A percentile compares a stretch with the other conserved stretches of the same genome.
Conservation (phyloP, 805 yeast genomes). For the Saitoella complicata region DNA sequence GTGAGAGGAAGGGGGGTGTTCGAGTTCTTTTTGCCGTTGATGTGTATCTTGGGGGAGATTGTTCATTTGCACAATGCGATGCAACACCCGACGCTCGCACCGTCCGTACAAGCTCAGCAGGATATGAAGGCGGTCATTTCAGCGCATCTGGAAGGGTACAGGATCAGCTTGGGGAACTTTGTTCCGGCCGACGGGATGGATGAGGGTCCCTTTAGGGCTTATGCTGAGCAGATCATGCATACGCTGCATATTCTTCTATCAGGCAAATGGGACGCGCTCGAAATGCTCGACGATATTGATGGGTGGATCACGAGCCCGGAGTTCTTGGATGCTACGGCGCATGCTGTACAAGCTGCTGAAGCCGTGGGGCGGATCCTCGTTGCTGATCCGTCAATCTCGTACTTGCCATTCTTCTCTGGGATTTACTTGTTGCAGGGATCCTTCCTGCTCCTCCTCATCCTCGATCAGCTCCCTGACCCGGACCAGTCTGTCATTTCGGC, state of each 20-base stretch:
- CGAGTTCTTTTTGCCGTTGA: constrained; percentile 26
- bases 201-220: too few species aligned
- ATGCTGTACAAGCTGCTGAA: constrained; percentile 17
- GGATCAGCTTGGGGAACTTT: constrained; percentile 6
- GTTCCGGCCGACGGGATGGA: not conserved
- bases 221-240: constrained; percentile 5
- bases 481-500: constrained; percentile 15
- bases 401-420: constrained; percentile 20
- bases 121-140: constrained; percentile 6
- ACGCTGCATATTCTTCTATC: constrained; percentile 17
- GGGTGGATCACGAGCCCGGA: constrained; percentile 14
- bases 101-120: not conserved
- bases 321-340: constrained; percentile 14
- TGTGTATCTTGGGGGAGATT: constrained; percentile 21
- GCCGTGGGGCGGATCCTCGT: constrained; percentile 15
- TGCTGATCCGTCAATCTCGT: constrained; percentile 16
- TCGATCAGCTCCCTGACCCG: constrained; percentile 15
- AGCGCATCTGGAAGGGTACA: constrained; percentile 6
- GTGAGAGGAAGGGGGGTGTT: constrained; percentile 22
- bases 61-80: constrained; percentile 14
- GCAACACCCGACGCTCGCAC: constrained; percentile 15
- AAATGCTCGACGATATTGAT: constrained; percentile 15
- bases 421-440: constrained; percentile 19
- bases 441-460: constrained; percentile 15
- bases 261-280: constrained; percentile 20